Base-by-base conservation (phyloP, 1,139 yeast species). In the Wickerhamomyces sp. region DNA sequence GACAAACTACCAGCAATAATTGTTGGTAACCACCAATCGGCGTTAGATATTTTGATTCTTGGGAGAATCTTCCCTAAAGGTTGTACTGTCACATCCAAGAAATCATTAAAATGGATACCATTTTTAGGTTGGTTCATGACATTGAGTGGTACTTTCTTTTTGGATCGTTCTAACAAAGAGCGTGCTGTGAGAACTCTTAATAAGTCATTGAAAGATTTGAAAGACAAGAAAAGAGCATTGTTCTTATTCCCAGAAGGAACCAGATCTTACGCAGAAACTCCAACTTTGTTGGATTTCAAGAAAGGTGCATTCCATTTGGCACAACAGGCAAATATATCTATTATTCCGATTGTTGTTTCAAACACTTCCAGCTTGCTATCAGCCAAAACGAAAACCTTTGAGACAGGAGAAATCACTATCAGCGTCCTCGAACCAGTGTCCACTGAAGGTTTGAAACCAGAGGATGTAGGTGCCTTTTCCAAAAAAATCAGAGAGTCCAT, bases 261-360 rank as follows among this genome's bases (percentile, higher is more conserved):
- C 2, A 77, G 99, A 60, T 87, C 97, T 0, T 85, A 81, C 47
- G 63, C 83, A 14, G 67, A 75, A 20, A 70, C 70, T 33, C 81
- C 95, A 38, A 79, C 73, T 10, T 65, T 94, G 61, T 70, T 87
- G 40, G 95, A 96, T 1, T 87, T 92, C 64, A 92, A 92, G 63
- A 94, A 94, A 60, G 99, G 99, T 37, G 97, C 97, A 0, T 94
- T 94, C 78, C 96, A 92, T 63, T 74, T 92, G 56, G 98, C 99
- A 12, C 84, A 84, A 46, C 95, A 90, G 63, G 96, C 96, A 4
- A 79, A 78, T 31, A 79, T 92, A 27, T 97, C 97, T 19, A 69
- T 92, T 34, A 78, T 92, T 13, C 98, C 99, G 3, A 70, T 85
- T 33, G 95, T 87, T 9, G 87, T 88, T 7, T 76, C 90, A 32